phyloP scores from a whole-genome alignment of 768 basidiomycete species.

The Collybia sordida region DNA sequence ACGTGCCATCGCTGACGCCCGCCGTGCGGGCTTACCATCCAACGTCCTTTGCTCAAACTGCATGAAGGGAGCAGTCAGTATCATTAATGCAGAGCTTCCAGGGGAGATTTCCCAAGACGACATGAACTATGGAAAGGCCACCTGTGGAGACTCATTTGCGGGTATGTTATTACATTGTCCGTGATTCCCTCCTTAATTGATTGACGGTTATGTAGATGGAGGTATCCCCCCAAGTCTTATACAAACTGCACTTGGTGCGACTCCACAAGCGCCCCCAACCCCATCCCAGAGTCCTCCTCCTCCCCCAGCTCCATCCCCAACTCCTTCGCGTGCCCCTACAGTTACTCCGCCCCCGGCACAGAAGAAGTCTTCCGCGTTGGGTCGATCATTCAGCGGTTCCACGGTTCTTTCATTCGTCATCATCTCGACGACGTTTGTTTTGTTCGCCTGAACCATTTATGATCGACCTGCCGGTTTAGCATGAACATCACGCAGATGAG shows the following conservation, averaged over 20 bases:
- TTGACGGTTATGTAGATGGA: constrained; percentile 9
- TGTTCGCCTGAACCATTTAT: not conserved
- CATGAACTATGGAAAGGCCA: constrained; percentile 18
- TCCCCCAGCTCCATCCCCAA: constrained; percentile 1
- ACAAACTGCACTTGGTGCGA: constrained; percentile 7
- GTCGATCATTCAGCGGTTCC: constrained; percentile 4
- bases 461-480: not conserved
- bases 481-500: not conserved
- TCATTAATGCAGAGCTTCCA: constrained; percentile 31
- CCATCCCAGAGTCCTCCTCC: constrained; percentile 3
- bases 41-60: constrained; percentile 45
- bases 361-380: constrained; percentile 13
- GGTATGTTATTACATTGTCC: constrained; percentile 23
- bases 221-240: constrained; percentile 19
- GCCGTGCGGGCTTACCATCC: constrained; percentile 22
- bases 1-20: constrained; percentile 21
- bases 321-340: constrained; percentile 4
- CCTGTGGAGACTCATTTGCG: constrained; percentile 44
- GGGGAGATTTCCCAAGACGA: constrained; percentile 20
- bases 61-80: constrained; percentile 42
- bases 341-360: constrained; percentile 1
- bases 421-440: constrained; percentile 3
- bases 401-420: constrained; percentile 8
- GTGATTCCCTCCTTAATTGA: not conserved
- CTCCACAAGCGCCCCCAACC: not conserved